Evolutionary conservation across 202 grass and related monocot genomes (phyloP), one percentile per base, ranked within the genome.

Genomic region (Musa balbisiana): DNA sequence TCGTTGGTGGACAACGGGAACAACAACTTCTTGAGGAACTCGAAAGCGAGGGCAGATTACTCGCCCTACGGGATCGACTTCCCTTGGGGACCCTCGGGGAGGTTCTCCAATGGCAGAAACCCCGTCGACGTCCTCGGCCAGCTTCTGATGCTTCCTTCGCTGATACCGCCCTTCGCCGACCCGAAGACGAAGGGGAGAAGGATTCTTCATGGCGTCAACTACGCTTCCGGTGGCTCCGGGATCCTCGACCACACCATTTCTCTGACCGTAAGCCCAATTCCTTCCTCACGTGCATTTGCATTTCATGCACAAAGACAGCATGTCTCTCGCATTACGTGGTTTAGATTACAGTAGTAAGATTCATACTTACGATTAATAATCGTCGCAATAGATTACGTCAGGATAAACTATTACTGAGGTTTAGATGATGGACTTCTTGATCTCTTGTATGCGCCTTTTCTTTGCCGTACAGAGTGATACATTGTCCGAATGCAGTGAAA

Each of bases 1-100:
- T 92, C 89, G 51, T 49, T 88, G 81, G 86, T 92, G 75, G 89
- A 92, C 83, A 92, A 84, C 75, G 89, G 89, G 62, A 92, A 92
- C 83, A 92, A 92, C 75, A 92, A 92, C 83, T 84, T 84, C 79
- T 64, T 92, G 51, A 81, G 75, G 51, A 75, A 70, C 72, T 81
- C 89, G 22, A 64, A 53, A 67, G 89, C 85, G 79, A 81, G 89
- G 75, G 86, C 89, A 15, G 81, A 92, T 83, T 92, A 88, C 86
- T 51, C 74, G 60, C 89, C 89, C 20, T 92, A 92, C 81, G 89
- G 89, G 78, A 84, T 92, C 23, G 89, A 92, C 79, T 92, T 86
- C 86, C 89, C 89, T 14, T 80, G 85, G 51, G 89, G 89, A 3
- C 78, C 82, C 26, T 80, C 89, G 0, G 89, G 89, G 15, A 78